Conservation (phyloP, 768 basidiomycete species). For the Dentipellis sp. region DNA sequence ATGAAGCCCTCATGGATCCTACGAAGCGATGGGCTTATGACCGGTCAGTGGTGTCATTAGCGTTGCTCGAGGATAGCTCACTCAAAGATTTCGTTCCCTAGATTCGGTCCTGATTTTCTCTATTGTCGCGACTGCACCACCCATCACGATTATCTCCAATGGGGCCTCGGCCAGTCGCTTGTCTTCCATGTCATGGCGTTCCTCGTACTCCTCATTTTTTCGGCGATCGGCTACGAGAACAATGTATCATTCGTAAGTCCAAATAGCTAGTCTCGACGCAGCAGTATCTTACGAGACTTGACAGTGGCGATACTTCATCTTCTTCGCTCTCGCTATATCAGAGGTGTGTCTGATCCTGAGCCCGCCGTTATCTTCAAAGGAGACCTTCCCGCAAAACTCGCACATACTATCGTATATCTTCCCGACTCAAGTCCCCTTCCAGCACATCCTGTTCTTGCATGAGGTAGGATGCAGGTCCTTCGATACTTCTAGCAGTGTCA, state of each 20-base stretch:
- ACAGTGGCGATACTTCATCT: slow-evolving; percentile 79
- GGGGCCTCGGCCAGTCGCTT: slow-evolving; percentile 51
- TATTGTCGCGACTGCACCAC: slow-evolving; percentile 57
- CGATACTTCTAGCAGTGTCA: too few species aligned
- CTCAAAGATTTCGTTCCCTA: slow-evolving; percentile 17
- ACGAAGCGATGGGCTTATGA: slow-evolving; percentile 80
- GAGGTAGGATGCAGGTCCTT: slow-evolving; percentile 23
- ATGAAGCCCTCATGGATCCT: slow-evolving; percentile 73
- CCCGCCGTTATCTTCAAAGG: slow-evolving; percentile 33
- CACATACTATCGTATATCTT: slow-evolving; percentile 29
- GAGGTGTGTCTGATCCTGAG: slow-evolving; percentile 62
- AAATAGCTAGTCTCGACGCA: neutral
- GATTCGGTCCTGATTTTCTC: slow-evolving; percentile 71
- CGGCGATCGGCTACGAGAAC: slow-evolving; percentile 49
- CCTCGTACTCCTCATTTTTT: slow-evolving; percentile 50
- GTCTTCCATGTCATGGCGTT: slow-evolving; percentile 62
- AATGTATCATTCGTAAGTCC: slow-evolving; percentile 54
- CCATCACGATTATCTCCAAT: slow-evolving; percentile 54
- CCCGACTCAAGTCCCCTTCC: slow-evolving; percentile 60
- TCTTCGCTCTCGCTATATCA: slow-evolving; percentile 45
- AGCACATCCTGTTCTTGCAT: slow-evolving; percentile 72
- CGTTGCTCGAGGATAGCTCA: slow-evolving; percentile 10
- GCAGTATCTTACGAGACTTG: neutral
- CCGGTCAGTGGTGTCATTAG: slow-evolving; percentile 31
- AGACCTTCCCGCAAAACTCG: slow-evolving; percentile 15